Evolutionary conservation across 2,329 filamentous ascomycete genomes (phyloP).

Genomic region (Calonectria montana): DNA sequence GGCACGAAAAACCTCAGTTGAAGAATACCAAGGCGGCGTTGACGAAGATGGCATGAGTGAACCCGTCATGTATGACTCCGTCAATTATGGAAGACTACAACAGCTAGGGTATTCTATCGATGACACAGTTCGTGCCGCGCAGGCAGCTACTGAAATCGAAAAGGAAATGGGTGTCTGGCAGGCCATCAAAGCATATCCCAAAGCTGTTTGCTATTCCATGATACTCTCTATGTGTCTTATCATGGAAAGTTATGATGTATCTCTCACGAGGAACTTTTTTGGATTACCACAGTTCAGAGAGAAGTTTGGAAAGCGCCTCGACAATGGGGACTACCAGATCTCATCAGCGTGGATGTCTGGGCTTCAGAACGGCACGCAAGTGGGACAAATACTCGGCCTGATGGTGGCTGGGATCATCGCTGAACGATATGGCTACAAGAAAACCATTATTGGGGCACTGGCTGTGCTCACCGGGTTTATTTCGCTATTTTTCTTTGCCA

Average conservation of each 20-base stretch:
- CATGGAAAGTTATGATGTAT: conserved; percentile 27
- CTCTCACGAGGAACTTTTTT: conserved; percentile 39
- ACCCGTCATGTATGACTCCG: neutral
- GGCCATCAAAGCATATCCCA: neutral
- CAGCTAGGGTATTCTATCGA: neutral
- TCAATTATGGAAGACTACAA: neutral
- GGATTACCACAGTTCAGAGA: conserved; percentile 44
- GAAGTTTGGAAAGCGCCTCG: conserved; percentile 43
- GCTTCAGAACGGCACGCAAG: conserved; percentile 53
- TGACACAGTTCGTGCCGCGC: neutral
- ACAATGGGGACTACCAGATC: conserved; percentile 48
- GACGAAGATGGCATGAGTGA: neutral
- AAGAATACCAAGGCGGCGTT: neutral
- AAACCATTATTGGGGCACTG: conserved; percentile 52
- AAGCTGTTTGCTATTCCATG: conserved; percentile 1
- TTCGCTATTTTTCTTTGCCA: conserved; percentile 55
- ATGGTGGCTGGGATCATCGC: conserved; percentile 55
- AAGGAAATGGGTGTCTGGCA: neutral
- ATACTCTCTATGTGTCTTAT: neutral
- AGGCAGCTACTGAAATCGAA: neutral
- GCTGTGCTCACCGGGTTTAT: conserved; percentile 51
- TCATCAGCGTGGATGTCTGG: conserved; percentile 59
- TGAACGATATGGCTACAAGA: conserved; percentile 52
- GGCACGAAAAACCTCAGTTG: neutral
- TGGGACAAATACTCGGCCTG: conserved; percentile 60